Evolutionary conservation across 192 early-diverging fungal species (phyloP), one percentile per base, ranked within the genome.

Genomic region (Backusella mclennaniae): DNA sequence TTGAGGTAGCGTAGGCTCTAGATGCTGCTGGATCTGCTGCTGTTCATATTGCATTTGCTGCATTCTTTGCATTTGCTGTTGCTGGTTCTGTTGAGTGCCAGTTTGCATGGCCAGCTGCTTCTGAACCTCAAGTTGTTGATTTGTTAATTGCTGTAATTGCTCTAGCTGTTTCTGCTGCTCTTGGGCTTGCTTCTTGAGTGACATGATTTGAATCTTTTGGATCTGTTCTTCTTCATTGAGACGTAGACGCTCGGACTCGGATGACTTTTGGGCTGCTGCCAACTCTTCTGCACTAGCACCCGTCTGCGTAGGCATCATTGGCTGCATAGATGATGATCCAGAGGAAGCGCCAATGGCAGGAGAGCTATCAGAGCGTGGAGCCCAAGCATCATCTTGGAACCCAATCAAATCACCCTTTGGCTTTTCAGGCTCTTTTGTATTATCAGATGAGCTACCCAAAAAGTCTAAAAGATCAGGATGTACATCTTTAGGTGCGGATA

Each of bases 341-440:
- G 80, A 46, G 19, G 53, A 36, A 17, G 53, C 19, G 0, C 17
- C 35, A 9, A 76, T 70, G 69, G 69, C 76, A 63, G 76, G 76
- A 26, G 75, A 74, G 67, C 75, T 59, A 70, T 74, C 74, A 33
- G 83, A 74, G 21, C 86, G 84, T 29, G 80, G 79, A 49, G 81
- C 73, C 88, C 88, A 89, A 6, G 86, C 88, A 74, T 89, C 86
- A 73, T 89, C 85, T 59, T 87, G 83, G 66, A 87, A 87, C 5
- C 79, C 86, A 71, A 81, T 67, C 33, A 83, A 76, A 9, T 76
- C 77, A 68, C 78, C 70, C 11, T 78, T 77, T 17, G 75, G 36
- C 23, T 44, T n/a, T 76, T 81, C n/a, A 67, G 73, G 19, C 49
- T 73, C 56, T 39, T 74, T 69, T 35, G 36, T 49, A 29, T 26